Evolutionary conservation across 2,329 filamentous ascomycete genomes (phyloP).

Genomic region (Zasmidium cellare): DNA sequence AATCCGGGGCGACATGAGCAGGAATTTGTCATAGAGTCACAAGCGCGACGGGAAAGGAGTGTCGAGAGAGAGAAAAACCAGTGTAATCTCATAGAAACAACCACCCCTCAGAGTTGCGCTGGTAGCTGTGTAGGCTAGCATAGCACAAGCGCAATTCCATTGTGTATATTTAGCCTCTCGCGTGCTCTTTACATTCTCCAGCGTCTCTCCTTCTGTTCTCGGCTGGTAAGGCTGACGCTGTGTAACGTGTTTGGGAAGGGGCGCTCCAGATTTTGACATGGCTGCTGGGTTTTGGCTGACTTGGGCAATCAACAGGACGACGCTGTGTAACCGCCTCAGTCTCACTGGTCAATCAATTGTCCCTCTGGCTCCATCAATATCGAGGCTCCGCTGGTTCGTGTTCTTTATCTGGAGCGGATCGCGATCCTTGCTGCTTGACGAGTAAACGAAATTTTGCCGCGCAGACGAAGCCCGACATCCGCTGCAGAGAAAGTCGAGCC

Average conservation of each 20-base stretch:
- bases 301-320: background rate
- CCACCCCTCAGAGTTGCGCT: constrained; percentile 5
- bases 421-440: background rate
- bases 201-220: background rate
- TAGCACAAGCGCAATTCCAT: constrained; percentile 4
- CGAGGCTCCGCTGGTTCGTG: background rate
- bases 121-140: constrained; percentile 5
- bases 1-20: constrained; percentile 82
- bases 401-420: background rate
- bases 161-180: constrained; percentile 17
- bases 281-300: background rate
- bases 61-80: constrained; percentile 18
- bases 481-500: background rate
- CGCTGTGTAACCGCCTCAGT: background rate
- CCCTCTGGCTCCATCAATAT: background rate
- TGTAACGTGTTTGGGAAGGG: too few species aligned
- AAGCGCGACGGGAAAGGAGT: constrained; percentile 2
- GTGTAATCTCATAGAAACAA: constrained; percentile 25
- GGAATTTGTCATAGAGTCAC: constrained; percentile 57
- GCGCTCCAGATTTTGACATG: background rate
- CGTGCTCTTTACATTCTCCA: constrained; percentile 4
- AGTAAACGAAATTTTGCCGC: constrained; percentile 1
- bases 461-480: background rate
- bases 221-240: background rate
- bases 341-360: background rate